Evolutionary conservation across 1,139 yeast genomes (phyloP), one percentile per base, ranked within the genome.

Genomic region (Sugiyamaella castrensis): DNA sequence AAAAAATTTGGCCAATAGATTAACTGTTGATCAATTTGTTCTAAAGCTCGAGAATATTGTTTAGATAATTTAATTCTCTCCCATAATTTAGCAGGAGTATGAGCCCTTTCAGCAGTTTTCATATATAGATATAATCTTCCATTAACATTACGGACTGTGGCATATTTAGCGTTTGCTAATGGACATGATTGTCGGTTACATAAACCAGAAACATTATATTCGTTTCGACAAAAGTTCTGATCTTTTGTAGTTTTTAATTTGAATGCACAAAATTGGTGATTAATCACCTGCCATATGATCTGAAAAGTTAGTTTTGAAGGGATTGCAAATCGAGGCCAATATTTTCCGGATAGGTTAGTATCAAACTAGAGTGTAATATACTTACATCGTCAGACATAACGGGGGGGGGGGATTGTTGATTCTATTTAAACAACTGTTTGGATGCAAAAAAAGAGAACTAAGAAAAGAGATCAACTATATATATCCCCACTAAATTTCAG

Each of bases 51-150:
- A 48, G 84, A 78, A 67, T 89, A 92, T 68, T 92, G 91, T 66
- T 87, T 88, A 51, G 94, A 86, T 53, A 92, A 75, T 66, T 84
- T 84, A 65, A 92, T 83, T 61, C 98, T 78, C 70, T 92, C 97
- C 98, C 98, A 92, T 69, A 87, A 73, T 62, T 86, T 86, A 41
- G 87, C 80, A 11, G 98, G 98, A 60, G 88, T 86, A 66, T 92
- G 98, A 24, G 95, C 94, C 70, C 98, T 81, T 73, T 92, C 98
- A 1, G 95, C 96, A 0, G 98, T 92, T 68, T 92, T 92, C 92
- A 92, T 92, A 71, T 92, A 92, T 37, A 92, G 74, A 64, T 89
- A 92, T 43, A 92, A 73, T 65, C 82, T 80, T 16, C 98, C 98
- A 60, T 89, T 94, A 37, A 88, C 79, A 61, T 81, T 84, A 62